Base-by-base conservation (phyloP, 805 yeast species). In the Candida odintsovae region DNA sequence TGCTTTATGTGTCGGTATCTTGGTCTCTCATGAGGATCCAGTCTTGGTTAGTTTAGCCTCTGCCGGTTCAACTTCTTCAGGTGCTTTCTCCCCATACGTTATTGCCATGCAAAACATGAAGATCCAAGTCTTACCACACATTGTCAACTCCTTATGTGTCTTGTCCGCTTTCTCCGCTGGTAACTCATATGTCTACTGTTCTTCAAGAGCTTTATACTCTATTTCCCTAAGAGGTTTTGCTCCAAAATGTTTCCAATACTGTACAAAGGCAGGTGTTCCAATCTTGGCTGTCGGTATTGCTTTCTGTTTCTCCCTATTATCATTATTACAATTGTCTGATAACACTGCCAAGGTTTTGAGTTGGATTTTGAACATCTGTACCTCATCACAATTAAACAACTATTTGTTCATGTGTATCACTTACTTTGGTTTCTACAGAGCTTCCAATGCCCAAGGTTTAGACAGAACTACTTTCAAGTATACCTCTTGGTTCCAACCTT, bases 181-280 rank as follows among this genome's bases (percentile, higher is more conserved):
- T 11, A 69, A 76, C 8, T 74, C 82, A 0, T 82, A 79, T 46
- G 59, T 80, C 21, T 80, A 76, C 58, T 79, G 82, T n/a, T 71
- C 83, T n/a, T 75, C 82, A 19, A 62, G 86, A 54, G 76, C 83
- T 1, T 56, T 80, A 10, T 80, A 80, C 52, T 72, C 78, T 10
- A 64, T 80, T 64, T 66, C 83, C 0, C 62, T 72, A 18, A 79
- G 77, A 51, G 75, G 78, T 7, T 71, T 80, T 55, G 85, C 84
- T 1, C 92, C 94, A 19, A 66, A 66, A 28, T 59, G 77, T 36
- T 80, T 87, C 56, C 71, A 80, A 6, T 60, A 68, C 20, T 85
- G 94, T 62, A 76, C 79, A 43, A 68, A 72, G 21, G 64, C 65
- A 22, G 95, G 95, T 4, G 86, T 84, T 13, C 96, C 96, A 0